Base-by-base conservation (phyloP, 1,284 basidiomycete genomes). In the Entoloma clypeatum region DNA sequence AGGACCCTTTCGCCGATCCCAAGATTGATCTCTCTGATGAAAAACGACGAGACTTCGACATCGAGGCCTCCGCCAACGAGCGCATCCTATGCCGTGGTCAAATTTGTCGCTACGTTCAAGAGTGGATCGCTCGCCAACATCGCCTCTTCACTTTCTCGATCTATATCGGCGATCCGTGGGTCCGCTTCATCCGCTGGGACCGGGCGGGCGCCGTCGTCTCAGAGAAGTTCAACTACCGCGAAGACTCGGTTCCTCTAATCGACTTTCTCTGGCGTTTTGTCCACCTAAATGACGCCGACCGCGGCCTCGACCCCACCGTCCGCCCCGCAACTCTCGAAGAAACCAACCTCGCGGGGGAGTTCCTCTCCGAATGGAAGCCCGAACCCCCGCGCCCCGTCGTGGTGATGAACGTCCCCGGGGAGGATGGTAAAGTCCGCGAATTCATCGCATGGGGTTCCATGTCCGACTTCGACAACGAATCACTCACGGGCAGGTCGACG, bases 221-320 rank as follows among this genome's bases (percentile, higher is more conserved):
- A 0, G 17, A 42, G 23, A 18, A 13, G 7, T 51, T 55, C 19
- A 27, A 55, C 32, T 53, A 41, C 31, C 18, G 21, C 2, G 8
- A 37, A 10, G 19, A 55, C 3, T 48, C 47, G 4, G 10, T 27
- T 1, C 17, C 23, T 1, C 41, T 56, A 5, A 16, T 41, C 10
- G 29, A 54, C 1, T 58, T 56, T 32, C 41, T 60, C 7, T 53
- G 48, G 51, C 39, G 41, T 3, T 56, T 56, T 26, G 37, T 45
- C 0, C 47, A 48, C 22, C 28, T 48, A 11, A 34, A 31, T 7
- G n/a, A 16, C 7, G 36, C 6, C n/a, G 14, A 38, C 4, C 43
- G 44, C 7, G 56, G 56, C 3, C 13, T 33, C 1, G 53, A 60
- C 26, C 31, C 51, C 8, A 55, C 51, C 2, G 48, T 56, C 5